These are phyloP conservation scores for Talaromyces sp. DNA, from an alignment of 2,329 filamentous ascomycete species.

Conservation along the genomic window DNA sequence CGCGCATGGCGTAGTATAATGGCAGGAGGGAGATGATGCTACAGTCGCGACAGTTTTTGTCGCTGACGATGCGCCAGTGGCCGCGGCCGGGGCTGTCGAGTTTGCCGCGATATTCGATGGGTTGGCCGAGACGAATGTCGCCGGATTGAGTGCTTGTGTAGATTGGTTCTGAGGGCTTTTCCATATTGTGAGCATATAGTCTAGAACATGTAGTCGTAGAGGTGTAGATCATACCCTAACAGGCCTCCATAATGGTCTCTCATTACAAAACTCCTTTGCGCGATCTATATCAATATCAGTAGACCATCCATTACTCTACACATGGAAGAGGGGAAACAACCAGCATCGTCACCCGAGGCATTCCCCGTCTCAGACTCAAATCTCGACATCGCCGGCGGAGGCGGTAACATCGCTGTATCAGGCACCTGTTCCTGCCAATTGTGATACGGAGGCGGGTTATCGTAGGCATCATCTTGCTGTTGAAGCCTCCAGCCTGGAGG, in stretches of 20 bases:
- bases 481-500: constrained; percentile 7
- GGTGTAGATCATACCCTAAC: constrained; percentile 22
- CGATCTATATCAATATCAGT: constrained; percentile 42
- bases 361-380: constrained; percentile 58
- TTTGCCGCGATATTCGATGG: constrained; percentile 25
- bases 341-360: constrained; percentile 49
- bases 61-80: constrained; percentile 49
- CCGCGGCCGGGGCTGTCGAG: constrained; percentile 36
- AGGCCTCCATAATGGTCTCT: constrained; percentile 53
- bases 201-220: neutral
- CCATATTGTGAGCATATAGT: neutral
- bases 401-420: constrained; percentile 59
- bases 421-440: constrained; percentile 61
- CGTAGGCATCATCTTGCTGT: neutral
- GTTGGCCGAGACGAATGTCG: constrained; percentile 47
- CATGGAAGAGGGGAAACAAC: neutral
- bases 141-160: constrained; percentile 45
- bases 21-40: constrained; percentile 56
- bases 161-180: constrained; percentile 41
- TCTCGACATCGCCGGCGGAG: constrained; percentile 57
- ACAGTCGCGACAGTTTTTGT: constrained; percentile 48
- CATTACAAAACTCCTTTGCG: constrained; percentile 57
- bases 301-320: neutral
- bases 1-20: constrained; percentile 53
- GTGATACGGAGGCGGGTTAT: constrained; percentile 57